Conservation (phyloP, 2,329 filamentous ascomycete species). For the Aspergillus clavatus region DNA sequence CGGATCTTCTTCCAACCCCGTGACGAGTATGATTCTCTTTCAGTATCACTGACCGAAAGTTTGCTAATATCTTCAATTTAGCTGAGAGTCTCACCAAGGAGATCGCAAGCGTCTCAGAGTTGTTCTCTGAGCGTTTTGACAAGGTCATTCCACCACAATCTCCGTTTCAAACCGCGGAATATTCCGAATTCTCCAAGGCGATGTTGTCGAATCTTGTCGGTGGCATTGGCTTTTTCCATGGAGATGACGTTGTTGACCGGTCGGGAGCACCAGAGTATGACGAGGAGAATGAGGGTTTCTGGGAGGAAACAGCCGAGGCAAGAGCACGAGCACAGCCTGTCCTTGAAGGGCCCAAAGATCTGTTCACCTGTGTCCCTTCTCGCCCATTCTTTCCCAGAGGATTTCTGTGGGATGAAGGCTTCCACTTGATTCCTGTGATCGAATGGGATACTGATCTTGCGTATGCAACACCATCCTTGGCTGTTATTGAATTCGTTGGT, state of each 20-base stretch:
- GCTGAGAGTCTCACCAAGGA: constrained; percentile 64
- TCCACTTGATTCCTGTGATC: constrained; percentile 83
- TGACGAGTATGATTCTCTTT: constrained; percentile 45
- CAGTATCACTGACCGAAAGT: not conserved
- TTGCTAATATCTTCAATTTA: constrained; percentile 14
- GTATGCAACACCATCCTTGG: no score
- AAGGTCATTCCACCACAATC: constrained; percentile 66
- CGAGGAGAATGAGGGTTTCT: constrained; percentile 91
- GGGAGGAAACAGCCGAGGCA: constrained; percentile 83
- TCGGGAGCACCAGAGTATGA: constrained; percentile 91
- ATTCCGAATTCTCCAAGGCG: constrained; percentile 74
- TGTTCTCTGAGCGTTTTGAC: constrained; percentile 71
- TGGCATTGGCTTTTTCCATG: constrained; percentile 93
- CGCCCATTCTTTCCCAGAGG: constrained; percentile 93
- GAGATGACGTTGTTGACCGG: constrained; percentile 80
- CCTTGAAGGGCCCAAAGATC: constrained; percentile 75
- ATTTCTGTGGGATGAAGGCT: constrained; percentile 97
- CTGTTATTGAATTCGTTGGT: not conserved
- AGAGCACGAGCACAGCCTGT: constrained; percentile 63
- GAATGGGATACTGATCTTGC: constrained; percentile 93
- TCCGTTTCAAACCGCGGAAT: constrained; percentile 70
- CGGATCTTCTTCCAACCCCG: constrained; percentile 54
- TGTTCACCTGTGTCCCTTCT: constrained; percentile 89
- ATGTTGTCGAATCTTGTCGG: constrained; percentile 93
- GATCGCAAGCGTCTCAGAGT: constrained; percentile 60